Conservation (phyloP, 2,329 filamentous ascomycete genomes). For the Aspergillus clavatus region DNA sequence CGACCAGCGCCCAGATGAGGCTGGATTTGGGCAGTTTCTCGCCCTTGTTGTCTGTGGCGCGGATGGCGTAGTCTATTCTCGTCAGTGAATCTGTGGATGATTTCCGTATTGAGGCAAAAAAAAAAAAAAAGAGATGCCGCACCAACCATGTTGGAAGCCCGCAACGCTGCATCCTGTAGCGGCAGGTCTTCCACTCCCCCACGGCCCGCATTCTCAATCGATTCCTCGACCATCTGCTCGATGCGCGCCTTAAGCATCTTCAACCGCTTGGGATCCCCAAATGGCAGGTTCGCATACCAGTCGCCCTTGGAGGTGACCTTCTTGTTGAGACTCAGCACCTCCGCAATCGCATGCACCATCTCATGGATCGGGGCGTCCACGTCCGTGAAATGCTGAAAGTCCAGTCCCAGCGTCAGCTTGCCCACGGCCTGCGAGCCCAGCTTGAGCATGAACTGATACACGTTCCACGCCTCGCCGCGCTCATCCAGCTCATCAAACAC, state of each 20-base stretch:
- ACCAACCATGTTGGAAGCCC: constrained; percentile 35
- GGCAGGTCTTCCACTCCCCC: constrained; percentile 27
- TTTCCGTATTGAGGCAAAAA: too few species aligned
- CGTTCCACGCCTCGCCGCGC: constrained; percentile 43
- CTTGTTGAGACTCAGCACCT: constrained; percentile 54
- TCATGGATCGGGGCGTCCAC: constrained; percentile 47
- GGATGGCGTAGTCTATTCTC: constrained; percentile 52
- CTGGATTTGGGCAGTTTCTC: constrained; percentile 47
- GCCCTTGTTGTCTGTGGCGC: constrained; percentile 51
- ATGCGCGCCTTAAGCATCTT: constrained; percentile 11
- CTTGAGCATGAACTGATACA: constrained; percentile 49
- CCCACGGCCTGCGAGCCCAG: constrained; percentile 43
- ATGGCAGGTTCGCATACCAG: constrained; percentile 56
- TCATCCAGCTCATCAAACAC: constrained; percentile 48
- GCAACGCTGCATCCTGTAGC: constrained; percentile 44
- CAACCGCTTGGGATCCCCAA: constrained; percentile 51
- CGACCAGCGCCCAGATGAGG: constrained; percentile 42
- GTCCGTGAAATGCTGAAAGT: constrained; percentile 43
- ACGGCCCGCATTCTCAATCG: constrained; percentile 16
- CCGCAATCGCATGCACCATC: constrained; percentile 50
- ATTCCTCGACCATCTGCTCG: constrained; percentile 20
- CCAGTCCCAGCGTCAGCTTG: constrained; percentile 42
- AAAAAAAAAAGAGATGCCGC: too few species aligned
- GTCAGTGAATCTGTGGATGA: too few species aligned
- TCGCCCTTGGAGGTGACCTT: constrained; percentile 51